Percentiles rank a stretch among this genome's conserved stretches.
These are phyloP conservation scores for Penicillium verhagenii DNA, from an alignment of 495 filamentous ascomycete genomes.

Conservation along the genomic window DNA sequence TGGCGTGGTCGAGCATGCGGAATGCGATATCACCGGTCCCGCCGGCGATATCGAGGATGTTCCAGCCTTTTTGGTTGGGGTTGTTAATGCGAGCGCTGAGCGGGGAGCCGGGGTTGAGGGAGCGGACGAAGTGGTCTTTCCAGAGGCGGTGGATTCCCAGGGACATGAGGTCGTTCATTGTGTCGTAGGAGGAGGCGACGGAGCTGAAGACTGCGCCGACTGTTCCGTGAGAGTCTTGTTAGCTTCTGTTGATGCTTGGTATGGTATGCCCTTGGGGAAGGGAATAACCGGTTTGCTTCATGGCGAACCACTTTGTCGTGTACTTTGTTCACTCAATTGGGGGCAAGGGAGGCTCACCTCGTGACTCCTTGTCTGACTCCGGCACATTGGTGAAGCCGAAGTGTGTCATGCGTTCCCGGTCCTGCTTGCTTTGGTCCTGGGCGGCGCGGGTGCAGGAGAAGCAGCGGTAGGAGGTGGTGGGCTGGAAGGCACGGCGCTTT, in stretches of 20 bases:
- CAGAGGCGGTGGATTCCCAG: conserved; percentile 94
- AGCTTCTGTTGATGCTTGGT: not conserved
- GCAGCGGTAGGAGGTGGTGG: conserved; percentile 45
- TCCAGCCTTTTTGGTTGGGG: conserved; percentile 51
- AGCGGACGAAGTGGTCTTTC: conserved; percentile 97
- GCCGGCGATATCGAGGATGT: conserved; percentile 95
- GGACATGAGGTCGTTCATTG: conserved; percentile 99
- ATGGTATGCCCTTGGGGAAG: not conserved
- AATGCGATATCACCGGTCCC: conserved; percentile 98
- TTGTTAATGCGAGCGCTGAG: conserved; percentile 33
- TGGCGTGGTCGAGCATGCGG: conserved; percentile 88
- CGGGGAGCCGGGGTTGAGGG: conserved; percentile 79
- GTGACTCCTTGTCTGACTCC: conserved; percentile 74
- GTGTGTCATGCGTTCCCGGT: conserved; percentile 72
- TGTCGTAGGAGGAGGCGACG: conserved; percentile 87
- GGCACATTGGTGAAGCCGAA: conserved; percentile 91
- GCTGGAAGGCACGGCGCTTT: conserved; percentile 25
- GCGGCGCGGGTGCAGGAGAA: conserved; percentile 53
- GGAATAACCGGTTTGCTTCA: too few relatives aligned
- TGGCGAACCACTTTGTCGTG: too few relatives aligned
- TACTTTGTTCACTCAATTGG: conserved; percentile 8
- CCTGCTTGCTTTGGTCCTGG: conserved; percentile 40
- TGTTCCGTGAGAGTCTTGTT: conserved; percentile 22
- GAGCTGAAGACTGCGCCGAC: conserved; percentile 93
- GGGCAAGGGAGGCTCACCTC: conserved; percentile 47